Evolutionary conservation across 108 stramenopile genomes (phyloP).

Genomic region (Skeletonema grethae): DNA sequence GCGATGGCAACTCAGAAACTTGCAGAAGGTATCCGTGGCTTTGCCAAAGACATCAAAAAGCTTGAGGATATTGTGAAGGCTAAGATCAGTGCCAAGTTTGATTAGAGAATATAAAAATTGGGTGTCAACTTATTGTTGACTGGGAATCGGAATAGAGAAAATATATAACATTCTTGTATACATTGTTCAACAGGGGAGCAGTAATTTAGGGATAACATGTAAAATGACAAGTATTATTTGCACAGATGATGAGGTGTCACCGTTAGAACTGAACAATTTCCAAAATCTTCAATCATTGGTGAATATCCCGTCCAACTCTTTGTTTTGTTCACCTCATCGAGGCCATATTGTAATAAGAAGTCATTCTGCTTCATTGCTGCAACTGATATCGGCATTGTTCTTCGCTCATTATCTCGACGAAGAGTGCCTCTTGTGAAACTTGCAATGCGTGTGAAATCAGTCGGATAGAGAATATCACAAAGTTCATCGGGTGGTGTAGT

Average conservation of each 20-base stretch:
- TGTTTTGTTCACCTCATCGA: constrained; percentile 62
- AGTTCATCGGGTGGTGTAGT: constrained; percentile 41
- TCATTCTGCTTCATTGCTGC: constrained; percentile 66
- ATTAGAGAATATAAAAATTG: constrained; percentile 2
- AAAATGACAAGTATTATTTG: not conserved
- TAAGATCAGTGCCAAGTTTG: constrained; percentile 58
- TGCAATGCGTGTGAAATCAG: constrained; percentile 66
- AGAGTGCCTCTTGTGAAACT: constrained; percentile 10
- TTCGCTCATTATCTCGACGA: constrained; percentile 4
- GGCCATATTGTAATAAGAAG: constrained; percentile 66
- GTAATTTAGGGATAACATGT: not conserved
- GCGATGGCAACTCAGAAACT: constrained; percentile 99
- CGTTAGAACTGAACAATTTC: constrained; percentile 77
- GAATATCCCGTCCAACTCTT: constrained; percentile 83
- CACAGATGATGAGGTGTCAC: constrained; percentile 32
- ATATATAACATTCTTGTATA: not conserved
- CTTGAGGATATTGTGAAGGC: constrained; percentile 89
- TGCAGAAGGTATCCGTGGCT: constrained; percentile 96
- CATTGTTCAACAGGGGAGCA: not conserved
- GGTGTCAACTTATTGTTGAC: not conserved
- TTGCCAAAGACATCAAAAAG: constrained; percentile 92
- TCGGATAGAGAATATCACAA: constrained; percentile 85
- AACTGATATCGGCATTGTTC: constrained; percentile 13
- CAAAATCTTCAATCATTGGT: constrained; percentile 80
- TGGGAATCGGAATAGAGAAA: not conserved